Evolutionary conservation across 1,139 yeast genomes (phyloP).

Genomic region (Saccharomyces hybrid): DNA sequence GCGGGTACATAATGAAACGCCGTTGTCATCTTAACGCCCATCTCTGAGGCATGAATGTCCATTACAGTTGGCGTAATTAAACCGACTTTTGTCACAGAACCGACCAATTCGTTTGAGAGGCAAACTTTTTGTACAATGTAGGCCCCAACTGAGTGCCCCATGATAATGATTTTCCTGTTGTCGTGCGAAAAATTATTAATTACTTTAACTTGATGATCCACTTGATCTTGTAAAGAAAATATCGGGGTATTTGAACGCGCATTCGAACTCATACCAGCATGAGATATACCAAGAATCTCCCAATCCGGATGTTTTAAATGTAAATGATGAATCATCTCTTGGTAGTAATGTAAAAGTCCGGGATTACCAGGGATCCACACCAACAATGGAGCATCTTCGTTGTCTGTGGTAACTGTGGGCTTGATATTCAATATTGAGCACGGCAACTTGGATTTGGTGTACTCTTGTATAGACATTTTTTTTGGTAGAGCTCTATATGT

Average conservation of each 20-base stretch:
- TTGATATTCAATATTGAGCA: slow-evolving; percentile 7
- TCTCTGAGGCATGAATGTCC: slow-evolving; percentile 46
- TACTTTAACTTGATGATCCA: slow-evolving; percentile 43
- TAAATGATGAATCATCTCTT: slow-evolving; percentile 41
- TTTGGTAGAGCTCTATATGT: no score
- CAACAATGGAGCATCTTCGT: slow-evolving; percentile 31
- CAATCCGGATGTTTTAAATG: slow-evolving; percentile 40
- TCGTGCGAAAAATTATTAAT: slow-evolving; percentile 32
- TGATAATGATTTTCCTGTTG: slow-evolving; percentile 37
- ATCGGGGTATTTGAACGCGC: slow-evolving; percentile 23
- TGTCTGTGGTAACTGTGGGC: background rate
- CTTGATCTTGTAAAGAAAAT: slow-evolving; percentile 44
- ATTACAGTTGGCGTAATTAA: slow-evolving; percentile 55
- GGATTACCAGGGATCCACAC: slow-evolving; percentile 65
- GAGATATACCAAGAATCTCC: slow-evolving; percentile 48
- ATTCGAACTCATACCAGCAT: slow-evolving; percentile 31
- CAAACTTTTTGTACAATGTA: slow-evolving; percentile 47
- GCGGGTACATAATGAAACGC: slow-evolving; percentile 18
- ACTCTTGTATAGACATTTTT: slow-evolving; percentile 5
- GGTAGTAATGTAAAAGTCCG: slow-evolving; percentile 52
- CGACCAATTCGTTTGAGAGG: slow-evolving; percentile 10
- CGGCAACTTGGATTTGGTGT: slow-evolving; percentile 6
- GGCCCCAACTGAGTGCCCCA: slow-evolving; percentile 59
- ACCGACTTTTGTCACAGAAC: slow-evolving; percentile 35
- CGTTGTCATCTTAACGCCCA: slow-evolving; percentile 39